Evolutionary conservation across 441 rosid species (phyloP).

Genomic region (Croton setiger): DNA sequence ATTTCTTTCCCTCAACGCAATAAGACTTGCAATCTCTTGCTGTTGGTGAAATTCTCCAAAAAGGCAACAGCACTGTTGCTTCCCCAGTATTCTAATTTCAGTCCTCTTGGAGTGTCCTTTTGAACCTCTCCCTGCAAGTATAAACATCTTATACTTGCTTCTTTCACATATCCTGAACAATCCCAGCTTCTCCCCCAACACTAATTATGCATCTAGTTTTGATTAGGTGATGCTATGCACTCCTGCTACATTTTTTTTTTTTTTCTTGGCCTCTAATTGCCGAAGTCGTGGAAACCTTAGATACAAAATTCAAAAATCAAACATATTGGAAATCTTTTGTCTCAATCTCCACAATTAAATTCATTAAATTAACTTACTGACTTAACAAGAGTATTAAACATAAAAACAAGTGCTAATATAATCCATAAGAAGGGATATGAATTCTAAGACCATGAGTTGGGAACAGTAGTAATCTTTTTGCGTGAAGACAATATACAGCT

Average conservation of each 20-base stretch:
- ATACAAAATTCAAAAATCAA: not conserved
- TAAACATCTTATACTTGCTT: not conserved
- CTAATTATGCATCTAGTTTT: not conserved
- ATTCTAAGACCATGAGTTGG: conserved; percentile 17
- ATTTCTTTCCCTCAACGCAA: not conserved
- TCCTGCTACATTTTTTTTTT: not conserved
- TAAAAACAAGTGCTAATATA: conserved; percentile 1
- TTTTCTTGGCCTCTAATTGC: not conserved
- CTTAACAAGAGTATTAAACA: not conserved
- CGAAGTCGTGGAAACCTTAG: not conserved
- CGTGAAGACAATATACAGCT: conserved; percentile 27
- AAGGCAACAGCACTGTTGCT: not conserved
- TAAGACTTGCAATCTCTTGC: not conserved
- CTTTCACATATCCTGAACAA: not conserved
- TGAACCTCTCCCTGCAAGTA: not conserved
- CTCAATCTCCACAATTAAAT: conserved; percentile 1
- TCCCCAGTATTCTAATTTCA: not conserved
- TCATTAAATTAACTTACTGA: conserved; percentile 3
- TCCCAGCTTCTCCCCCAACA: conserved; percentile 1
- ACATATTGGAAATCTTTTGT: not conserved
- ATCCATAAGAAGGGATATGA: conserved; percentile 14
- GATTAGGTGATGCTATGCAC: not conserved
- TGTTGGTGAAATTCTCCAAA: not conserved
- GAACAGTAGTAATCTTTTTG: conserved; percentile 14
- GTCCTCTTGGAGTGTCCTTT: not conserved